A percentile compares a stretch with the other conserved stretches of the same genome.
Conservation (phyloP, 2,329 filamentous ascomycete genomes). For the Phialocephala subalpina region DNA sequence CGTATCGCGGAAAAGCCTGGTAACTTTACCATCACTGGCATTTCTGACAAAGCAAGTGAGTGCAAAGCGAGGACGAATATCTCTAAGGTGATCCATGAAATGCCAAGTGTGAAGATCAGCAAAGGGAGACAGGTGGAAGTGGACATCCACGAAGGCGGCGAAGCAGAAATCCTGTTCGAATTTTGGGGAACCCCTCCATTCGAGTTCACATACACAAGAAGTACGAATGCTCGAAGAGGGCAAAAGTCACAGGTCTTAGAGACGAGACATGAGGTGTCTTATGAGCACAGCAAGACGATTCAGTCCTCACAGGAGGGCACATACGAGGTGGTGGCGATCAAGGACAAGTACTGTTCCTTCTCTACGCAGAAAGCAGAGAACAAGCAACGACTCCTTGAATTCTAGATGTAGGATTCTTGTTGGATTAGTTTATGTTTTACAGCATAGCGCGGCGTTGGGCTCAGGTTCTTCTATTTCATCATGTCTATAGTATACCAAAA, state of each 20-base stretch:
- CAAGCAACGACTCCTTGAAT: constrained; percentile 48
- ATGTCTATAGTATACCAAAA: constrained; percentile 16
- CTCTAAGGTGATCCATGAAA: constrained; percentile 85
- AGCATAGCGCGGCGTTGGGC: constrained; percentile 45
- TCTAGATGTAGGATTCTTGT: constrained; percentile 28
- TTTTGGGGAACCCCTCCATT: constrained; percentile 97
- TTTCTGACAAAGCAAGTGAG: constrained; percentile 88
- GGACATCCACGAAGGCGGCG: constrained; percentile 96
- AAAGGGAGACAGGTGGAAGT: constrained; percentile 82
- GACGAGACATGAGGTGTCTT: constrained; percentile 85
- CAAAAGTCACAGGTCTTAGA: constrained; percentile 85
- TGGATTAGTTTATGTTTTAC: constrained; percentile 29
- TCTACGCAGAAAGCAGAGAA: constrained; percentile 70
- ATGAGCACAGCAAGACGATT: constrained; percentile 82
- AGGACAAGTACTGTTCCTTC: constrained; percentile 91
- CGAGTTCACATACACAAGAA: constrained; percentile 96
- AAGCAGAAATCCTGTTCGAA: constrained; percentile 92
- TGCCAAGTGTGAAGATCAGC: constrained; percentile 90
- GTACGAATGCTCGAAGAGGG: constrained; percentile 80
- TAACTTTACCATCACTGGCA: constrained; percentile 83
- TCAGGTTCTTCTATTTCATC: background rate
- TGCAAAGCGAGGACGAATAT: constrained; percentile 84
- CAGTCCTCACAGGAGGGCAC: constrained; percentile 92
- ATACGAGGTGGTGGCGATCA: constrained; percentile 96
- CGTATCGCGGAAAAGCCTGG: constrained; percentile 93